These are phyloP conservation scores for Capsicum rhomboideum DNA, from an alignment of 257 asterid species.

Conservation along the genomic window DNA sequence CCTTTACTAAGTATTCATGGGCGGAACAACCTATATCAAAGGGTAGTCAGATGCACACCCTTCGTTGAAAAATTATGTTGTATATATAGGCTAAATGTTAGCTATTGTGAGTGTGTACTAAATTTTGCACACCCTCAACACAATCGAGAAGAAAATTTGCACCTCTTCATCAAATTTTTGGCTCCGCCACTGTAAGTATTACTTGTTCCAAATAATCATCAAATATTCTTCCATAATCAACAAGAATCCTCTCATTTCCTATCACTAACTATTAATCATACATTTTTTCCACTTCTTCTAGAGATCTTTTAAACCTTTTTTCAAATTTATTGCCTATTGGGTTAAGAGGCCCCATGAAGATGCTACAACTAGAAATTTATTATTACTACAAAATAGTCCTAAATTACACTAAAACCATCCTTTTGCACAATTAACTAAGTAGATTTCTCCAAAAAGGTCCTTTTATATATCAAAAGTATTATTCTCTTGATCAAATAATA, in stretches of 20 bases:
- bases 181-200: too few relatives aligned
- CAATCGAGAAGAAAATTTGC: too few relatives aligned
- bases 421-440: background rate
- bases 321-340: background rate
- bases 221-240: background rate
- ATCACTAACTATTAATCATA: background rate
- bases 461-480: background rate
- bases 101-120: too few relatives aligned
- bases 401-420: background rate
- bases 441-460: constrained; percentile 1
- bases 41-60: too few relatives aligned
- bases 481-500: background rate
- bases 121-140: too few relatives aligned
- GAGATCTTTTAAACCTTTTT: background rate
- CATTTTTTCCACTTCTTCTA: background rate
- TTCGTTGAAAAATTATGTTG: too few relatives aligned
- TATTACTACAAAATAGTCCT: background rate
- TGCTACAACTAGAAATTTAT: background rate
- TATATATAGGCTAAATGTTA: too few relatives aligned
- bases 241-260: background rate
- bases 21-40: too few relatives aligned
- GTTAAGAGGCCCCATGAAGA: background rate
- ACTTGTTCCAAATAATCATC: background rate
- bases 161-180: too few relatives aligned
- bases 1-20: too few relatives aligned